Evolutionary conservation across 805 yeast genomes (phyloP).

Genomic region (Millerozyma acaciae): DNA sequence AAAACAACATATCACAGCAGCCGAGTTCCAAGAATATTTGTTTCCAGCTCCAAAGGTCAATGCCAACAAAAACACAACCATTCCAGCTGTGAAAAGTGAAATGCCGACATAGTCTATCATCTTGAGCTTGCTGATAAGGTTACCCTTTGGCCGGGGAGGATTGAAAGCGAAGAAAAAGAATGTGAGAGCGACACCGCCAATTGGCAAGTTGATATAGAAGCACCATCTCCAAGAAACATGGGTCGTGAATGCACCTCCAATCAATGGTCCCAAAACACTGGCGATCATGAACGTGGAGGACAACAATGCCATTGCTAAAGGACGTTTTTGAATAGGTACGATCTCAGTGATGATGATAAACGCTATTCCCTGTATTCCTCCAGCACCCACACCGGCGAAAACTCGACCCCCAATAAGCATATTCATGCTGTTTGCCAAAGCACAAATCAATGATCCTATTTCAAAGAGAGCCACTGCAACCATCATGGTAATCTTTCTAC

Average conservation of each 20-base stretch:
- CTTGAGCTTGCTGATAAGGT: constrained; percentile 31
- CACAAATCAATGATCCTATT: constrained; percentile 36
- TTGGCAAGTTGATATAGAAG: constrained; percentile 63
- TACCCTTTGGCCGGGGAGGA: constrained; percentile 44
- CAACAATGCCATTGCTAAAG: constrained; percentile 31
- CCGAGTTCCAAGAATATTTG: constrained; percentile 48
- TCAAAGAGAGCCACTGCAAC: constrained; percentile 24
- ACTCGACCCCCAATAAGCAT: constrained; percentile 40
- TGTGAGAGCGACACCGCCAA: constrained; percentile 49
- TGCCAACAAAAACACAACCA: constrained; percentile 44
- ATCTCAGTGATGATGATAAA: constrained; percentile 30
- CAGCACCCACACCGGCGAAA: constrained; percentile 36
- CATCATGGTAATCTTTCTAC: constrained; percentile 30
- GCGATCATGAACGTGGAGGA: constrained; percentile 45
- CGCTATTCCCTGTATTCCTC: constrained; percentile 28
- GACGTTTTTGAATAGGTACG: constrained; percentile 29
- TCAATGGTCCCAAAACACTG: constrained; percentile 54
- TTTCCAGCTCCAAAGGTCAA: constrained; percentile 48
- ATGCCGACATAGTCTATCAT: constrained; percentile 48
- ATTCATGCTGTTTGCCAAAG: constrained; percentile 32
- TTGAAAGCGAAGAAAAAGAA: constrained; percentile 37
- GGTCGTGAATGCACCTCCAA: constrained; percentile 62
- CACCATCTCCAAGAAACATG: constrained; percentile 72
- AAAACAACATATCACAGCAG: constrained; percentile 47
- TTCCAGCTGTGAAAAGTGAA: constrained; percentile 34